Conservation (phyloP, 164 flowering plant genomes). For the Nymphaea colorata region DNA sequence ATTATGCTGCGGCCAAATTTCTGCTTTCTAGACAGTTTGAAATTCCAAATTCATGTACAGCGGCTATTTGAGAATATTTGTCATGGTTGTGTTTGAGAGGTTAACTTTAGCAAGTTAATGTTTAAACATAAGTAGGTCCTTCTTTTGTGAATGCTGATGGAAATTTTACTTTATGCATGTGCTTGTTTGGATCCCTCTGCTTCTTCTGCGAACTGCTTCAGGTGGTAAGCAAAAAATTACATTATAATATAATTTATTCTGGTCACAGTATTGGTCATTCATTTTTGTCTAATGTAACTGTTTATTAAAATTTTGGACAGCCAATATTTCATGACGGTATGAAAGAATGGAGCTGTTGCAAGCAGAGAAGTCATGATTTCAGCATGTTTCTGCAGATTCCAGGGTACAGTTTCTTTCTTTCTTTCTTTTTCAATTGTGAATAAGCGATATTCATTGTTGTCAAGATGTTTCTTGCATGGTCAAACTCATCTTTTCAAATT, state of each 20-base stretch:
- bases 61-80: too few species aligned
- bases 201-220: not conserved
- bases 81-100: too few species aligned
- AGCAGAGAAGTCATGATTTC: conserved; percentile 96
- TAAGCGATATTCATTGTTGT: too few species aligned
- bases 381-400: conserved; percentile 79
- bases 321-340: conserved; percentile 95
- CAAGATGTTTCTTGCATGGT: too few species aligned
- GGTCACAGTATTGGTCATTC: not conserved
- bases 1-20: too few species aligned
- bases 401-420: conserved; percentile 33
- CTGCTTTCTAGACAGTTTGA: too few species aligned
- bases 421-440: not conserved
- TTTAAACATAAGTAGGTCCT: not conserved
- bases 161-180: not conserved
- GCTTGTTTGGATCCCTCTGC: not conserved
- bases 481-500: too few species aligned
- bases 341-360: conserved; percentile 99
- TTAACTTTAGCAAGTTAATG: too few species aligned
- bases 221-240: not conserved
- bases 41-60: too few species aligned
- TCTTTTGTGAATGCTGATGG: not conserved
- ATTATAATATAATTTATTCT: too few species aligned
- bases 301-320: conserved; percentile 21
- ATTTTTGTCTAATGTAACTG: not conserved